Base-by-base conservation (phyloP, 768 basidiomycete species). In the Naganishia randhawae region DNA sequence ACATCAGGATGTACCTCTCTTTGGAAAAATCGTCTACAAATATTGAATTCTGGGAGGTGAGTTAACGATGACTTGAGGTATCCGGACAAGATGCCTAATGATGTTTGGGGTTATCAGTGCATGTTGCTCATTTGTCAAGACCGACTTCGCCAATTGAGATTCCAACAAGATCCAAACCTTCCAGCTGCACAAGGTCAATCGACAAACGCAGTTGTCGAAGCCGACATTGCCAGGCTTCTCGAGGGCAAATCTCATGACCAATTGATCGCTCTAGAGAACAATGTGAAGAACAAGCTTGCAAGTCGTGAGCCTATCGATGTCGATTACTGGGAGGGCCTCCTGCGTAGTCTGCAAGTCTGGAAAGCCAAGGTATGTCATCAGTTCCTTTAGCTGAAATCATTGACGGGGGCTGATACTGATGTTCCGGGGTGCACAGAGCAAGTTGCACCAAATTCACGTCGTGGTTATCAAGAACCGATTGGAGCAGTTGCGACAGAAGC, bases 41-140 rank as follows among this genome's bases (percentile, higher is more conserved):
- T 77, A 85, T 96, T 67, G 95, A 99, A 72, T 99, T 98, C 79
- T 99, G 96, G 96, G 93, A 93, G 69, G 93, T 92, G 79, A 71
- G 81, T 76, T 39, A 35, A 8, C 27, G 25, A 39, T 45, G 65
- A 31, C 33, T 16, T 67, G 85, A 76, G 17, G 45, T 14, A 19
- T 42, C 25, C 9, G 51, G n/a, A 50, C 19, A 74, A 62, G 39
- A 17, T 39, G 45, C 29, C 62, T 67, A 27, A 25, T n/a, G 10
- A 32, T 50, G 22, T 50, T 17, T 63, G 51, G 54, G 69, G 31
- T 31, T 17, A 13, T 11, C 73, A 96, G 91, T 90, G 96, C 73
- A 96, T 99, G 92, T 90, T 94, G 87, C 90, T 95, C 10, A 88
- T 99, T 3, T 96, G 92, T 80, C 91, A 92, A 74, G 89, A 95